Base-by-base conservation (phyloP, 2,329 filamentous ascomycete species). In the Epichloe sylvatica region DNA sequence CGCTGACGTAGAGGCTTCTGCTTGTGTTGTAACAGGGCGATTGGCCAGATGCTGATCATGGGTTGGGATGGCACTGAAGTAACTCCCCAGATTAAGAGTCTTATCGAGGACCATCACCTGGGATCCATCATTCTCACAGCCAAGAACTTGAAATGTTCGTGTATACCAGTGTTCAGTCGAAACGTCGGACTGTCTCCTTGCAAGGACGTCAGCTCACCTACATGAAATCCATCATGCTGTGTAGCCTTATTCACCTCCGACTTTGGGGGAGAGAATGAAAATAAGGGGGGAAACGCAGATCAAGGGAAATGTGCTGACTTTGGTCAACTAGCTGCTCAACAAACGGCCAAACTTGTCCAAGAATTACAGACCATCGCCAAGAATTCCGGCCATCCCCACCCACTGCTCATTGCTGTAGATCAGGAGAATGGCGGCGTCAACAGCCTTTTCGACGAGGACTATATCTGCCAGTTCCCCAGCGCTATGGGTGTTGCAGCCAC, bases 381-480 rank as follows among this genome's bases (percentile, higher is more conserved):
- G 62, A 78, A 94, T 67, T 84, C 91, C 52, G 91, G 91, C 19
- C 91, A 97, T 65, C 84, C 86, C 3, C 83, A 91, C 3, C 92
- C 92, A 2, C 71, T 98, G 17, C 74, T 94, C 49, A 96, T 98
- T 58, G 90, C 86, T 38, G 72, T 97, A 37, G 92, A 97, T 62
- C 92, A 98, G 64, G 92, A 98, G 66, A 97, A 98, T 79, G 92
- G 92, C 55, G 90, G 91, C 3, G 91, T 96, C 64, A 97, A 96
- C 70, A 95, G 88, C 67, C 76, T 97, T 2, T 96, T 94, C 61
- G 91, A 97, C 64, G 89, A 95, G 58, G 87, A 92, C 60, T 92
- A 90, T 63, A 91, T 97, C 57, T 89, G 88, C 56, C 92, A 97
- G 64, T 98, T 95, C 58, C 92, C 92, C 8, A 95, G 90, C 61